Percentiles rank a stretch among this genome's conserved stretches.
These are phyloP conservation scores for Lactarius akahatsu DNA, from an alignment of 768 basidiomycete genomes.

Conservation along the genomic window DNA sequence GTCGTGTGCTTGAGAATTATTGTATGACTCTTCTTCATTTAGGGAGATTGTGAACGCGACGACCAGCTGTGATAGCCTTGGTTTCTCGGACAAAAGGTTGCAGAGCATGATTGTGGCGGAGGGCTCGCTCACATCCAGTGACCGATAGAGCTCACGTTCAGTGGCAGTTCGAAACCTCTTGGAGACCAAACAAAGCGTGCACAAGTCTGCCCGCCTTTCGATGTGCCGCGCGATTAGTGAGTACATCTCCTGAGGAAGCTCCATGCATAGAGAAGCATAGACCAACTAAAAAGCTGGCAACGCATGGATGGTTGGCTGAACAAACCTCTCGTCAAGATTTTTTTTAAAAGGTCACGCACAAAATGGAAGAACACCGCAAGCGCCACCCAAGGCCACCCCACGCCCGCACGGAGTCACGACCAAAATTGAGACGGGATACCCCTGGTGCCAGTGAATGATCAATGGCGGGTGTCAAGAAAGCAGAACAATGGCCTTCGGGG, in stretches of 20 bases:
- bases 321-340: background rate
- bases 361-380: conserved; percentile 1
- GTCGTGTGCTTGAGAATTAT: conserved; percentile 31
- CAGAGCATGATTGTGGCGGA: conserved; percentile 46
- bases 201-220: conserved; percentile 53
- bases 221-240: conserved; percentile 55
- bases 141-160: conserved; percentile 60
- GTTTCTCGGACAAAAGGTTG: conserved; percentile 43
- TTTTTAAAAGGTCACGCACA: conserved; percentile 5
- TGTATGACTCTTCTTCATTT: conserved; percentile 33
- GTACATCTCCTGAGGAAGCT: conserved; percentile 58
- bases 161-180: conserved; percentile 53
- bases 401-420: background rate
- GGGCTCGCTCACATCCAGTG: conserved; percentile 47
- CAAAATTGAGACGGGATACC: background rate
- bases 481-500: background rate
- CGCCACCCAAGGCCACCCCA: background rate
- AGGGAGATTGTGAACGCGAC: conserved; percentile 53
- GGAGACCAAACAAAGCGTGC: conserved; percentile 57
- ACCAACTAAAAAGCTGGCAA: background rate
- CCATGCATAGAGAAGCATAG: conserved; percentile 42
- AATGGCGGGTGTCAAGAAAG: background rate
- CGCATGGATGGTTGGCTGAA: background rate
- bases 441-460: background rate
- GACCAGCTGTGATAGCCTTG: conserved; percentile 52